These are phyloP conservation scores for Diacronema lutheri DNA, from an alignment of 78 protist genomes.

Conservation along the genomic window DNA sequence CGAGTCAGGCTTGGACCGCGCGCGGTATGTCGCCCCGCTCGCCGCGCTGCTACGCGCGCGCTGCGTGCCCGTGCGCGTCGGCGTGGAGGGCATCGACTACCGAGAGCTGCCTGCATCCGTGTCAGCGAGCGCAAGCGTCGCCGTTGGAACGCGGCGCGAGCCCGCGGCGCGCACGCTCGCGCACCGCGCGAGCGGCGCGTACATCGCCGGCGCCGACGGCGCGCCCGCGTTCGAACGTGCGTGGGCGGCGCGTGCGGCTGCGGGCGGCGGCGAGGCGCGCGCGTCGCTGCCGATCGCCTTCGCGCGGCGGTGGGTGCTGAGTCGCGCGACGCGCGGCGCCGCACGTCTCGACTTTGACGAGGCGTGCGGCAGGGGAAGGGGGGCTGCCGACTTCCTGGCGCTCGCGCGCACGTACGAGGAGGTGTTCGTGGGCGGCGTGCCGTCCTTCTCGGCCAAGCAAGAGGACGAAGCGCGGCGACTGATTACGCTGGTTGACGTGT, in stretches of 20 bases:
- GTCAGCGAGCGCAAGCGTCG: neutral
- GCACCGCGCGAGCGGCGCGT: too few species aligned
- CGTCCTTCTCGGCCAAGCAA: conserved; percentile 41
- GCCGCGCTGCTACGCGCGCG: conserved; percentile 50
- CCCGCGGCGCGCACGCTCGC: too few species aligned
- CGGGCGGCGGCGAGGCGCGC: neutral
- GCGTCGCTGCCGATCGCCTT: neutral
- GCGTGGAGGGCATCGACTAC: conserved; percentile 72
- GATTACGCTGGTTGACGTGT: conserved; percentile 73
- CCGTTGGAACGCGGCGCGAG: neutral
- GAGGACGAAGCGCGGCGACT: conserved; percentile 78
- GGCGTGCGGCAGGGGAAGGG: conserved; percentile 53
- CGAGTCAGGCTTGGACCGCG: conserved; percentile 72
- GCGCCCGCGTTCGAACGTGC: neutral
- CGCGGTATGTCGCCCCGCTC: conserved; percentile 76
- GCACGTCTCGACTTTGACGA: conserved; percentile 64
- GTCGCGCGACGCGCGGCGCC: conserved; percentile 30
- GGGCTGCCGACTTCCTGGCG: conserved; percentile 77
- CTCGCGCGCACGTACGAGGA: conserved; percentile 58
- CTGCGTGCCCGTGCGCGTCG: conserved; percentile 45
- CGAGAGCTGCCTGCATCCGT: conserved; percentile 15
- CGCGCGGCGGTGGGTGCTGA: conserved; percentile 61
- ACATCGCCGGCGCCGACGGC: neutral
- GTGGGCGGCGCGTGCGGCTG: neutral
- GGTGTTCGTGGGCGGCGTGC: conserved; percentile 60